A percentile compares a stretch with the other conserved stretches of the same genome.
phyloP scores from a whole-genome alignment of 1,284 basidiomycete species.

The Sanghuangporus baumii region DNA sequence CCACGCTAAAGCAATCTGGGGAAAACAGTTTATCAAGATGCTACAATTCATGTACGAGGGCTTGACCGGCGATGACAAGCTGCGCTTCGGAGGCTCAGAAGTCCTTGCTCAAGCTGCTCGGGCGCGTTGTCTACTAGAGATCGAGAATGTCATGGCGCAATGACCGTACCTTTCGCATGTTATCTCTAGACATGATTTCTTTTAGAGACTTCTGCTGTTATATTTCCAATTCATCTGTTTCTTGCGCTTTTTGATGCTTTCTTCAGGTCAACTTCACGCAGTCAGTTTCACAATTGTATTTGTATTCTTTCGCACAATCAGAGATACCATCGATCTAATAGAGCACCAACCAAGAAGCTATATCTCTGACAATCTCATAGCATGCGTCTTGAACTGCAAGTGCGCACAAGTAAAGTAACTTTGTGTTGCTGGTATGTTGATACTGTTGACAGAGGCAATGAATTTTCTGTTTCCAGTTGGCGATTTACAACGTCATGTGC shows the following conservation, averaged over 20 bases:
- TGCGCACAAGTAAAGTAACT: too few relatives aligned
- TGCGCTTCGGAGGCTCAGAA: constrained; percentile 43
- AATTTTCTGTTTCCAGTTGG: neutral
- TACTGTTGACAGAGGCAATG: neutral
- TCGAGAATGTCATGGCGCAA: constrained; percentile 51
- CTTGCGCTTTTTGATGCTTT: neutral
- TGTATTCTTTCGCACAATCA: neutral
- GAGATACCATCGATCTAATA: neutral
- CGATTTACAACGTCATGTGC: neutral
- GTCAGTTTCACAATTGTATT: neutral
- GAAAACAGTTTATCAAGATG: constrained; percentile 76
- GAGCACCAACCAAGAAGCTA: too few relatives aligned
- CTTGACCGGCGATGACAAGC: constrained; percentile 47
- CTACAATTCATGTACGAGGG: constrained; percentile 62
- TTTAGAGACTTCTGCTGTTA: neutral
- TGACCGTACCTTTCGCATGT: neutral
- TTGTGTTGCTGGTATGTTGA: too few relatives aligned
- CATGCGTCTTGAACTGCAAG: too few relatives aligned
- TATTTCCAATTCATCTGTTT: neutral
- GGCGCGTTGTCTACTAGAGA: constrained; percentile 53
- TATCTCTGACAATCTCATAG: too few relatives aligned
- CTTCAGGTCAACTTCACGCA: neutral
- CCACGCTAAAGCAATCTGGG: constrained; percentile 59
- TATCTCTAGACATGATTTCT: neutral
- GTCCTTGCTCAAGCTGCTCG: constrained; percentile 57